Base-by-base conservation (phyloP, 139 green algal species). In the Zygnema circumcarinatum region DNA sequence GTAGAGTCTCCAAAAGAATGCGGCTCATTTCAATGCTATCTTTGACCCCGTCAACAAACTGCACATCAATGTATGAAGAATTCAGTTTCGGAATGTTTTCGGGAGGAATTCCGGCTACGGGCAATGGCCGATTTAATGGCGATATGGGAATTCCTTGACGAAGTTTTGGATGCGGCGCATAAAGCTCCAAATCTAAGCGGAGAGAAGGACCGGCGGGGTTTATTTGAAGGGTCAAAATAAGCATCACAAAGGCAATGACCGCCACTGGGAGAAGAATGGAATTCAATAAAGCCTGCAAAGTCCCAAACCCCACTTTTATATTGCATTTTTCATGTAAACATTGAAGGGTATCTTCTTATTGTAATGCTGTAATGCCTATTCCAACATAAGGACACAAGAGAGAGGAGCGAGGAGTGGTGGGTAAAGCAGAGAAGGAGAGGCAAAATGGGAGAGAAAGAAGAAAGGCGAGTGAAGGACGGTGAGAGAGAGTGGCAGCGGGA, bases 201-300 rank as follows among this genome's bases (percentile, higher is more conserved):
- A 78, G 7, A 53, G 69, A 78, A 3, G 69, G 69, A 41, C 69
- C 81, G 35, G 67, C 81, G 20, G 81, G 81, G 67, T 87, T 40
- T 40, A 87, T 84, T 41, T 84, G 33, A 41, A 87, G 62, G 20
- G 36, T 87, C 2, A 87, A 74, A 84, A 87, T 87, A 52, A 87
- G 81, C 68, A 87, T 41, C 62, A 87, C 81, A 22, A 87, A 84
- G 25, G 81, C 81, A 47, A 87, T 87, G 31, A 87, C 67, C 2
- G 36, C 67, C 25, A 87, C 81, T 1, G 81, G 81, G n/a, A 87
- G 81, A 31, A 83, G 47, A 38, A 86, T 86, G 3, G 79, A 81
- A 39, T 86, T 81, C 67, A 31, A 40, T 32, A 42, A 41, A 41
- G 31, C 69, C 69, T 78, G 69, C 69, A 78, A 40, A 78, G 11